These are phyloP conservation scores for Penicillium steckii DNA, from an alignment of 495 filamentous ascomycete genomes.

Conservation along the genomic window DNA sequence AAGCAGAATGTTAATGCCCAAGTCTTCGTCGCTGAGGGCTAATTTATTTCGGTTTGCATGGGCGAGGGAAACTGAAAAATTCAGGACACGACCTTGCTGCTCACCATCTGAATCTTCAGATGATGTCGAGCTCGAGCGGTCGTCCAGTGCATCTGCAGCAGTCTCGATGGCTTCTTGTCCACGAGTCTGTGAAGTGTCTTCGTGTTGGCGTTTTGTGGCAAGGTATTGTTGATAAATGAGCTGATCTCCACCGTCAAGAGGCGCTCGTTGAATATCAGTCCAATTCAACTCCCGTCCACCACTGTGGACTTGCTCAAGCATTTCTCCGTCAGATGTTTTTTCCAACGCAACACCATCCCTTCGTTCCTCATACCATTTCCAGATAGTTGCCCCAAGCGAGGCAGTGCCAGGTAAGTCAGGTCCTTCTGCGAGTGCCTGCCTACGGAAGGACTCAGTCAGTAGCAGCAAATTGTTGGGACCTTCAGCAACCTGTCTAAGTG, in stretches of 20 bases:
- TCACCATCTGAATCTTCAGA: constrained; percentile 88
- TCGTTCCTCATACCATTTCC: constrained; percentile 72
- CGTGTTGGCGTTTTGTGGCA: constrained; percentile 75
- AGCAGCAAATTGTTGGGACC: constrained; percentile 80
- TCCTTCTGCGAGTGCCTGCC: constrained; percentile 35
- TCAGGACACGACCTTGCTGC: constrained; percentile 88
- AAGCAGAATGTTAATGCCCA: constrained; percentile 89
- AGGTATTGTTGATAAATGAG: constrained; percentile 86
- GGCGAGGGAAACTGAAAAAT: constrained; percentile 77
- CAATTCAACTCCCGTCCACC: constrained; percentile 62
- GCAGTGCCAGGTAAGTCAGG: constrained; percentile 29
- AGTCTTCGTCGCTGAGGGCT: constrained; percentile 76
- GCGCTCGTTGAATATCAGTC: constrained; percentile 55
- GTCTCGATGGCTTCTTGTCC: constrained; percentile 64
- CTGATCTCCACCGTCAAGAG: constrained; percentile 72
- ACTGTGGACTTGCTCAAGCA: constrained; percentile 62
- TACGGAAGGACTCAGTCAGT: constrained; percentile 66
- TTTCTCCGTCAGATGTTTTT: constrained; percentile 54
- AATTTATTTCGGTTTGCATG: constrained; percentile 80
- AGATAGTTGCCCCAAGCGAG: constrained; percentile 59
- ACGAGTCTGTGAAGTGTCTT: constrained; percentile 68
- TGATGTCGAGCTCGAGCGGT: constrained; percentile 75
- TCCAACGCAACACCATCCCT: constrained; percentile 62
- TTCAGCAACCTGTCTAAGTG: constrained; percentile 68
- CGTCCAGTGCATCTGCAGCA: constrained; percentile 77